A percentile compares a stretch with the other conserved stretches of the same genome.
phyloP scores from a whole-genome alignment of 352 stramenopile genomes.

The Pythium diclinum region DNA sequence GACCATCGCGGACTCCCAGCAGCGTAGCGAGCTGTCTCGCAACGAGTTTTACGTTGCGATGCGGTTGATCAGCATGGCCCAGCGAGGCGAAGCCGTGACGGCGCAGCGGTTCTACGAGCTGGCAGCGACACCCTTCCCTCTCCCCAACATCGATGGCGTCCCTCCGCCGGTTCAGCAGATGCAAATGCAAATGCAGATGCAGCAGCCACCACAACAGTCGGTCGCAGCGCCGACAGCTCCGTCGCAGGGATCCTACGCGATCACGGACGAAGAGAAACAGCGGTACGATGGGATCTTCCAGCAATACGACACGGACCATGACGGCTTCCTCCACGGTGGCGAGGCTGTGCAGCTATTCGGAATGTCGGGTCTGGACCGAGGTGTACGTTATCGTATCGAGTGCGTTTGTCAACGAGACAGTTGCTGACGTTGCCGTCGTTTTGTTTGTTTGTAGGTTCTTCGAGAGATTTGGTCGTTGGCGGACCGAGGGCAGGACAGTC shows the following conservation, averaged over 20 bases:
- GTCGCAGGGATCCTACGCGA: conserved; percentile 51
- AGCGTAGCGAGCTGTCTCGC: conserved; percentile 66
- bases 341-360: conserved; percentile 92
- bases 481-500: conserved; percentile 89
- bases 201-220: conserved; percentile 8
- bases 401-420: not conserved
- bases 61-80: conserved; percentile 81
- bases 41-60: conserved; percentile 88
- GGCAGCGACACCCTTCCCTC: conserved; percentile 46
- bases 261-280: conserved; percentile 85
- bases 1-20: conserved; percentile 69
- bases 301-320: conserved; percentile 87
- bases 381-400: conserved; percentile 36
- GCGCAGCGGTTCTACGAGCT: conserved; percentile 72
- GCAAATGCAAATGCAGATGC: conserved; percentile 1
- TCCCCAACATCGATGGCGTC: conserved; percentile 67
- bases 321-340: conserved; percentile 89
- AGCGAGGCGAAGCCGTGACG: conserved; percentile 63
- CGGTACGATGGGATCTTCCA: conserved; percentile 92
- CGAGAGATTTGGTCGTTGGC: conserved; percentile 91
- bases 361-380: conserved; percentile 90
- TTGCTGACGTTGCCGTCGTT: not conserved
- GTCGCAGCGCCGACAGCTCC: not conserved
- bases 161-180: conserved; percentile 31
- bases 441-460: conserved; percentile 41